Conservation (phyloP, 805 yeast genomes). For the Wickerhamiella parazyma region DNA sequence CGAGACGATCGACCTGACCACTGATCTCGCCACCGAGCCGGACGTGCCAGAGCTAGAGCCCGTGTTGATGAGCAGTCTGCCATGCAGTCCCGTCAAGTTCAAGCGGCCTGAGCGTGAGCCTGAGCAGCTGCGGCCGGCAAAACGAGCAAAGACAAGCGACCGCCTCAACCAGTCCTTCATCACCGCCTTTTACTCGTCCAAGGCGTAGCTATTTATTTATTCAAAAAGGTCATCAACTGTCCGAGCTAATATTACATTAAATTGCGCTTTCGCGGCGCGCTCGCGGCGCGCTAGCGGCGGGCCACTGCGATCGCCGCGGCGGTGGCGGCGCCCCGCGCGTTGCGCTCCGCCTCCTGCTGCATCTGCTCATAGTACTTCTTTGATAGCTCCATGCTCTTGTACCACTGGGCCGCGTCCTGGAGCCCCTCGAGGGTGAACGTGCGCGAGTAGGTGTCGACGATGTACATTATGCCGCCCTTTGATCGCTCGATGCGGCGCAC, state of each 20-base stretch:
- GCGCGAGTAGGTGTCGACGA: conserved; percentile 25
- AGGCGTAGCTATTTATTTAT: background rate
- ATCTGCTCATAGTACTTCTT: conserved; percentile 22
- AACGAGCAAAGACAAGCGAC: no score
- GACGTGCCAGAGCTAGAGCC: no score
- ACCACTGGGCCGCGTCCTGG: conserved; percentile 25
- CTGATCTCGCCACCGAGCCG: no score
- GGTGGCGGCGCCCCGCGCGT: conserved; percentile 24
- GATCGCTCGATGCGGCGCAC: conserved; percentile 17
- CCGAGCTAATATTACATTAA: background rate
- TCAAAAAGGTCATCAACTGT: no score
- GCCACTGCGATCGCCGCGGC: conserved; percentile 27
- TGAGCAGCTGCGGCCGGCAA: no score
- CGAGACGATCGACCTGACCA: background rate
- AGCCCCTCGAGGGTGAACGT: conserved; percentile 20
- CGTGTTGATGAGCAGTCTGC: no score
- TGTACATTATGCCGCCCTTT: conserved; percentile 18
- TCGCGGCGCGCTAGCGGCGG: conserved; percentile 2
- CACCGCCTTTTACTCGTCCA: background rate
- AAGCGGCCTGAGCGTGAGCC: no score
- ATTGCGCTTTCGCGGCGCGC: no score
- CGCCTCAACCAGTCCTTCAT: background rate
- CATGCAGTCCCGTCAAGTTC: no score
- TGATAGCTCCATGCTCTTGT: conserved; percentile 22
- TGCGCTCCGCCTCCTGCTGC: conserved; percentile 20